Conservation (phyloP, 2,329 filamentous ascomycete genomes). For the Penicillium frequentans region DNA sequence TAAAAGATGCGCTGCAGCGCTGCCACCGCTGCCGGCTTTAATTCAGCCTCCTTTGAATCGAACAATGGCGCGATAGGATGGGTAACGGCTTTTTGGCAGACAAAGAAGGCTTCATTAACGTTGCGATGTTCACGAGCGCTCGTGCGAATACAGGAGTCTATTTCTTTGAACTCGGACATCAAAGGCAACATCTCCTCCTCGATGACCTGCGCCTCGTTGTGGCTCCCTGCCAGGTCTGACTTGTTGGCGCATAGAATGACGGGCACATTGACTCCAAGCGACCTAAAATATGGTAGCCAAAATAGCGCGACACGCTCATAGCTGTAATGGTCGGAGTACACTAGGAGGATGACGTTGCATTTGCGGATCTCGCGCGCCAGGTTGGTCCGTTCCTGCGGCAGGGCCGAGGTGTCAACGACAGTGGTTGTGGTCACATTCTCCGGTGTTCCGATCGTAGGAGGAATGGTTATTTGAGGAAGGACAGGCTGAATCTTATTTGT, state of each 20-base stretch:
- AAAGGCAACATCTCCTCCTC: constrained; percentile 98
- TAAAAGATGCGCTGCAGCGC: constrained; percentile 92
- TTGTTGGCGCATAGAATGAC: constrained; percentile 98
- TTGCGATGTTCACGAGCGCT: constrained; percentile 91
- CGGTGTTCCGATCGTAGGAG: constrained; percentile 86
- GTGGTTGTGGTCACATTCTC: constrained; percentile 92
- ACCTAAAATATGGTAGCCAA: constrained; percentile 98
- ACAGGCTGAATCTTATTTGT: constrained; percentile 93
- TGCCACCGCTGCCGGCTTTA: constrained; percentile 86
- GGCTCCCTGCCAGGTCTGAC: constrained; percentile 77
- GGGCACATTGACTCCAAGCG: constrained; percentile 95
- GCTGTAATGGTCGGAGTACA: constrained; percentile 98
- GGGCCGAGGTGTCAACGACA: constrained; percentile 93
- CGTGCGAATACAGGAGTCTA: constrained; percentile 94
- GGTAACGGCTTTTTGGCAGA: constrained; percentile 97
- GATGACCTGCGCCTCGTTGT: constrained; percentile 77
- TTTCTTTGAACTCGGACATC: constrained; percentile 98
- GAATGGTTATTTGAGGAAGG: constrained; percentile 91
- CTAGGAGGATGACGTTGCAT: constrained; percentile 92
- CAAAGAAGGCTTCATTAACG: constrained; percentile 94
- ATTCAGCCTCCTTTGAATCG: constrained; percentile 84
- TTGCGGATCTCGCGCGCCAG: constrained; percentile 94
- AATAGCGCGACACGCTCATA: constrained; percentile 96
- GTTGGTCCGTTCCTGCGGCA: constrained; percentile 87
- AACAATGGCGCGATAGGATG: constrained; percentile 96